phyloP scores from a whole-genome alignment of 1,139 yeast genomes.

The Taiozyma onychis region DNA sequence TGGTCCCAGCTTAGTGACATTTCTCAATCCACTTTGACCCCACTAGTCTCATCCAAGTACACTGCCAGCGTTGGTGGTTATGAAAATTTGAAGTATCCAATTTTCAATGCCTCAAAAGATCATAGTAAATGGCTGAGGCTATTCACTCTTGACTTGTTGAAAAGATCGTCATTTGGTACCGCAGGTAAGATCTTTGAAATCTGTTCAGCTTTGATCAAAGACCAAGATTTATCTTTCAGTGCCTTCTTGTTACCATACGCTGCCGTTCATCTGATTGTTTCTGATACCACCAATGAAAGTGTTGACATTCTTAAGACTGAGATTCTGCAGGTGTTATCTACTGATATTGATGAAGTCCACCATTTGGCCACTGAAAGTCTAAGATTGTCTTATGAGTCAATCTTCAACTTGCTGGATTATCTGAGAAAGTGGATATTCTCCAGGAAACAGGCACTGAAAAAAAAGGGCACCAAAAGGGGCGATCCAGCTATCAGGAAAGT shows the following conservation, averaged over 20 bases:
- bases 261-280: conserved; percentile 57
- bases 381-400: conserved; percentile 61
- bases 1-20: conserved; percentile 67
- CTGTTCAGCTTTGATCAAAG: conserved; percentile 62
- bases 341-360: conserved; percentile 39
- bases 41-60: conserved; percentile 70
- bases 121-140: conserved; percentile 65
- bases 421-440: conserved; percentile 64
- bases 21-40: conserved; percentile 70
- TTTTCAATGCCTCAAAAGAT: conserved; percentile 37
- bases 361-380: conserved; percentile 53
- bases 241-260: conserved; percentile 77
- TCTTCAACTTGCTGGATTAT: conserved; percentile 79
- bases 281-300: conserved; percentile 35
- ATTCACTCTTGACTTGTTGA: conserved; percentile 61
- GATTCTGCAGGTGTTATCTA: conserved; percentile 48
- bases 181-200: conserved; percentile 55
- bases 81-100: conserved; percentile 39
- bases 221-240: conserved; percentile 66
- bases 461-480: conserved; percentile 18
- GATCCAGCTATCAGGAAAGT: conserved; percentile 28
- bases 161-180: conserved; percentile 33
- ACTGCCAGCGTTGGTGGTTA: conserved; percentile 46
- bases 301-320: conserved; percentile 48
- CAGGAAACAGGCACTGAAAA: conserved; percentile 25